phyloP scores from a whole-genome alignment of 805 yeast genomes.

The Kuraishia hungarica region DNA sequence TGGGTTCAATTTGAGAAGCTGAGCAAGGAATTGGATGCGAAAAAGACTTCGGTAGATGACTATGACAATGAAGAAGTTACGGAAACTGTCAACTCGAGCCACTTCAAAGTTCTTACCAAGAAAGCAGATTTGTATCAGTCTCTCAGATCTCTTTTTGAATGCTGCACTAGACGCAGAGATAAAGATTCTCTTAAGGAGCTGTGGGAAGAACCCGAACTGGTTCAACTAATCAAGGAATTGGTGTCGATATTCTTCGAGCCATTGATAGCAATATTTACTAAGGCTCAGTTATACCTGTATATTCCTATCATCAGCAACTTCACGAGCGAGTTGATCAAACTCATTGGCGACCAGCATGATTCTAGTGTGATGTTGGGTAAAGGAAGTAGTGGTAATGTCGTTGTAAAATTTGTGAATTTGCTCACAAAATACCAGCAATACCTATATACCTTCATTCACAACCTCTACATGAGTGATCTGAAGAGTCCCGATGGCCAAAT shows the following conservation, averaged over 20 bases:
- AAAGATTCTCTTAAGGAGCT: slow-evolving; percentile 65
- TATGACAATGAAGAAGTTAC: background rate
- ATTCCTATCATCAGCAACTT: slow-evolving; percentile 57
- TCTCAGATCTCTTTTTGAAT: slow-evolving; percentile 52
- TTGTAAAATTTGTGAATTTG: slow-evolving; percentile 54
- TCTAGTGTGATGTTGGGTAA: slow-evolving; percentile 24
- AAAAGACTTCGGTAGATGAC: background rate
- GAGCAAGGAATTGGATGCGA: background rate
- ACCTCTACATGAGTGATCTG: slow-evolving; percentile 72
- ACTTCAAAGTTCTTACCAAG: slow-evolving; percentile 14
- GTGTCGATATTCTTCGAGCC: slow-evolving; percentile 71
- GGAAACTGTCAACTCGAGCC: slow-evolving; percentile 18
- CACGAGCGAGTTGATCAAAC: slow-evolving; percentile 52
- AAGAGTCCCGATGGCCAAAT: slow-evolving; percentile 30
- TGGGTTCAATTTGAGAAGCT: slow-evolving; percentile 1
- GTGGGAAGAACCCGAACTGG: slow-evolving; percentile 81
- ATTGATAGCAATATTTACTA: slow-evolving; percentile 55
- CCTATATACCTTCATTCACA: slow-evolving; percentile 69
- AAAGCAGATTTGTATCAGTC: slow-evolving; percentile 40
- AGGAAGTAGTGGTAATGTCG: slow-evolving; percentile 45
- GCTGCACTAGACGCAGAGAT: slow-evolving; percentile 63
- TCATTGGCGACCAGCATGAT: slow-evolving; percentile 44
- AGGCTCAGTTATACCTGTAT: slow-evolving; percentile 58
- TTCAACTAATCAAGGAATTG: slow-evolving; percentile 65
- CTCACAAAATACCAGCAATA: slow-evolving; percentile 66